Evolutionary conservation across 345 rosid genomes (phyloP).

Genomic region (Syzygium oleosum): DNA sequence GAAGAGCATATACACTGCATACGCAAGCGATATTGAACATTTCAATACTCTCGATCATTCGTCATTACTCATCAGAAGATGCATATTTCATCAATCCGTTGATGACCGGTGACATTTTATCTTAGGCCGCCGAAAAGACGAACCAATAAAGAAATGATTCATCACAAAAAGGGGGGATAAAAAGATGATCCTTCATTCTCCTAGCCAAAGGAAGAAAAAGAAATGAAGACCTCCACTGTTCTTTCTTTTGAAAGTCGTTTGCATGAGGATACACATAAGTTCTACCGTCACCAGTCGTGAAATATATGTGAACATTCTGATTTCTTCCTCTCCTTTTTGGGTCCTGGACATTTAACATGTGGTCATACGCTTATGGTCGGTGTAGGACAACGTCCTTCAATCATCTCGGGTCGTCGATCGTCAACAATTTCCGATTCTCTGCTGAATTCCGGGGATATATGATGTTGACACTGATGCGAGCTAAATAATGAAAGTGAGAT

Average conservation of each 20-base stretch:
- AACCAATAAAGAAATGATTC: neutral
- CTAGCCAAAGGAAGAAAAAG: neutral
- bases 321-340: neutral
- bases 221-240: neutral
- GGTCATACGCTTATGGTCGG: neutral
- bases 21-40: neutral
- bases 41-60: neutral
- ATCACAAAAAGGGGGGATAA: neutral
- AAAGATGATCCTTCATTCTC: neutral
- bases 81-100: neutral
- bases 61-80: neutral
- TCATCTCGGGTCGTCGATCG: neutral
- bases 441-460: neutral
- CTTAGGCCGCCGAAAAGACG: neutral
- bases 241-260: neutral
- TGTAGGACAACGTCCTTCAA: neutral
- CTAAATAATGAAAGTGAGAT: neutral
- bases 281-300: neutral
- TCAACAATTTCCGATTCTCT: neutral
- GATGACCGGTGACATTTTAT: neutral
- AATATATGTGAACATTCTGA: neutral
- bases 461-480: neutral
- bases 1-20: neutral
- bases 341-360: neutral
- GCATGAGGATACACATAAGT: neutral